Base-by-base conservation (phyloP, 805 yeast species). In the Torulaspora gathmanii region DNA sequence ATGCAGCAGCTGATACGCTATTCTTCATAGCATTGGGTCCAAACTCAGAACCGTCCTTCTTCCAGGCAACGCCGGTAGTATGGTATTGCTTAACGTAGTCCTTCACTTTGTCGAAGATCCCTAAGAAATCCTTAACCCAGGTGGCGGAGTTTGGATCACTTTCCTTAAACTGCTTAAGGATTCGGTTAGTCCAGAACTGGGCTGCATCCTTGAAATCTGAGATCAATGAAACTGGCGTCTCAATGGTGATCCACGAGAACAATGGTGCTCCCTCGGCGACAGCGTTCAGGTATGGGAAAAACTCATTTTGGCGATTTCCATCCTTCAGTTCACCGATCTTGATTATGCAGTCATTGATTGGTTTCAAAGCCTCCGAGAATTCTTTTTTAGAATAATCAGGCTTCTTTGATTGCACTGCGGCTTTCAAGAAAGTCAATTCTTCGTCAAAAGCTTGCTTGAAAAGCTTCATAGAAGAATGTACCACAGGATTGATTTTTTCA, bases 161-260 rank as follows among this genome's bases (percentile, higher is more conserved):
- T 15, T 83, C 95, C 66, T 78, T 88, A 70, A 70, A 81, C 50
- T 88, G 96, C 67, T 90, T 90, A 63, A 90, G 68, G 34, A 91
- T 83, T 56, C 95, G 79, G 69, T 93, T 90, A 9, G 95, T 78
- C 89, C 97, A 93, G 69, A 93, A 93, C 64, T 84, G 91, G 28
- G 96, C 86, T 16, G 95, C 80, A 60, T 93, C 99, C 61, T 83
- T 86, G 68, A 82, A 86, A 53, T 90, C 96, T 3, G 84, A 78
- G 45, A 93, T 76, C 52, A 74, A 77, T 0, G 87, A 78, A 12
- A 84, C 78, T 1, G 97, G 96, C 4, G 87, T 80, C 3, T 74
- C 78, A 5, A 78, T 77, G 15, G 86, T 79, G 50, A 91, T 77
- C 99, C 99, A 93, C 19, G 95, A 95, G 43, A 90, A 72, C 5